Evolutionary conservation across 352 stramenopile genomes (phyloP), one percentile per base, ranked within the genome.

Genomic region (Pythium utonaiense): DNA sequence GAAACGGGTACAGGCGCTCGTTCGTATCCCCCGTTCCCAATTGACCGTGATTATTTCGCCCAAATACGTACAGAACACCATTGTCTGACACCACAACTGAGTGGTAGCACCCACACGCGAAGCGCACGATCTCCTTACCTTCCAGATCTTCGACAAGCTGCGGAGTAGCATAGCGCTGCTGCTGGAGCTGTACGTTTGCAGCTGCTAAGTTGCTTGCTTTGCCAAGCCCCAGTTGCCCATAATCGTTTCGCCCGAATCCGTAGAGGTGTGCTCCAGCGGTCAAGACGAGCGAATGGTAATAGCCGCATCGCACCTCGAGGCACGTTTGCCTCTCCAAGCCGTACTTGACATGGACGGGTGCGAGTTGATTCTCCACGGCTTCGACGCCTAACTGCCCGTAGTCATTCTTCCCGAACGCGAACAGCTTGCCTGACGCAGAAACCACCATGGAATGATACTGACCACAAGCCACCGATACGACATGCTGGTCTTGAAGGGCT

Each of bases 41-140:
- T 68, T 98, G 93, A 0, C 93, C 93, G 44, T 98, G 92, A 51
- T 98, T 97, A 58, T 98, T 98, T n/a, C 91, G 70, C 6, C 92
- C 92, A 70, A 96, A 98, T 0, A 98, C 93, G 60, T 93, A 98
- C 33, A 98, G 58, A 34, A 97, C 73, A 12, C 89, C 88, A n/a
- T 87, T 96, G 12, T 96, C 82, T 4, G 78, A 94, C 0, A 96
- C 86, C 21, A 85, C 75, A 7, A 98, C 63, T 0, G 87, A 95
- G 59, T 98, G 93, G 55, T 98, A 98, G 52, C 91, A 98, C 0
- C 93, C 93, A 52, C 91, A 96, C 0, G 88, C 79, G 33, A 98
- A 82, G 2, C 77, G 74, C 8, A 84, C 66, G 28, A 98, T 88
- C 22, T 91, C 82, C 60, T 96, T 96, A 1, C 82, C 81, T 70